Evolutionary conservation across 169 alveolate genomes (phyloP).

Genomic region (Cryptosporidium muris): DNA sequence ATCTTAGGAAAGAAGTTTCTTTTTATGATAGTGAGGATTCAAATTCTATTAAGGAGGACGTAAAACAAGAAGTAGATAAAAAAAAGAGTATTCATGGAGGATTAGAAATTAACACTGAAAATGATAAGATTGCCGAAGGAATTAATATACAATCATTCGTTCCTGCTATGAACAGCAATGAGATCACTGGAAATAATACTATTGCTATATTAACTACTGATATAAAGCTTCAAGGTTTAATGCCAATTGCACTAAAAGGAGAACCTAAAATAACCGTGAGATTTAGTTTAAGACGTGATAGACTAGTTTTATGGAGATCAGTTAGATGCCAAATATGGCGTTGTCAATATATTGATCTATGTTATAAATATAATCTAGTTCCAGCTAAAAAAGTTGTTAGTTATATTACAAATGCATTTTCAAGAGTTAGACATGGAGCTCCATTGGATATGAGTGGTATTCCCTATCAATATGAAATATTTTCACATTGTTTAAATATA

Average conservation of each 20-base stretch:
- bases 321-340: constrained; percentile 62
- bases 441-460: constrained; percentile 60
- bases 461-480: constrained; percentile 14
- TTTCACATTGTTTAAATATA: constrained; percentile 45
- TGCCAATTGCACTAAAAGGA: constrained; percentile 32
- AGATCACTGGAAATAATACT: constrained; percentile 41
- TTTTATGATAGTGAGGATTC: background rate
- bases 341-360: constrained; percentile 38
- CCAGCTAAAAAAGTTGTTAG: constrained; percentile 43
- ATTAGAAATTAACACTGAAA: background rate
- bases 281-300: constrained; percentile 62
- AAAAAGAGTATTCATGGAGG: background rate
- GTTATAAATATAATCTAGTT: constrained; percentile 1
- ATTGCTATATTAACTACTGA: constrained; percentile 31
- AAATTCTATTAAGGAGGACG: background rate
- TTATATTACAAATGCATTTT: constrained; percentile 45
- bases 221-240: constrained; percentile 12
- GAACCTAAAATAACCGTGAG: constrained; percentile 17
- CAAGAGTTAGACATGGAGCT: background rate
- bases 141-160: constrained; percentile 42
- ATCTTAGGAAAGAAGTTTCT: too few species aligned
- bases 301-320: constrained; percentile 62
- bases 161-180: constrained; percentile 32
- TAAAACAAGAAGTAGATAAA: background rate
- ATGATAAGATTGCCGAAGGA: constrained; percentile 5